These are phyloP conservation scores for Hevea brasiliensis DNA, from an alignment of 345 rosid genomes.

Conservation along the genomic window DNA sequence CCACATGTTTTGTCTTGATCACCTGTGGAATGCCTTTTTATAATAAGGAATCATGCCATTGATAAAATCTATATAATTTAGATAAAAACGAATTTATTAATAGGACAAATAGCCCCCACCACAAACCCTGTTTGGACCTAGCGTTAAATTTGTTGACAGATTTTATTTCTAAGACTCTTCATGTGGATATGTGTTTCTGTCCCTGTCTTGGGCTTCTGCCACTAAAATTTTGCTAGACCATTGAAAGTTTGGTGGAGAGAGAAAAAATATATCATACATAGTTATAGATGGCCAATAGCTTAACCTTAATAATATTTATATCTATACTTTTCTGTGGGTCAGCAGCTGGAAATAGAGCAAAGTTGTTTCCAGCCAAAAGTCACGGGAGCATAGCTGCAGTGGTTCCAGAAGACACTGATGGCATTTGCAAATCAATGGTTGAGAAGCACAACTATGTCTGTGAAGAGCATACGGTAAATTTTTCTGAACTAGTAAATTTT, in stretches of 20 bases:
- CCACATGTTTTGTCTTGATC: constrained; percentile 4
- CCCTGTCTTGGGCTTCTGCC: background rate
- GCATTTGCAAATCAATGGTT: constrained; percentile 19
- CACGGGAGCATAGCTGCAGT: background rate
- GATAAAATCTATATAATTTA: background rate
- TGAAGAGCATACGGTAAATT: constrained; percentile 17
- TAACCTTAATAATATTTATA: constrained; percentile 5
- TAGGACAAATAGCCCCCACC: background rate
- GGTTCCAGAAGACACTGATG: constrained; percentile 4
- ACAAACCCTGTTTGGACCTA: no score
- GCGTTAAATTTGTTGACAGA: no score
- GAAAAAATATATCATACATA: background rate
- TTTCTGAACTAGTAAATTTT: background rate
- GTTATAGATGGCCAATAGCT: constrained; percentile 10
- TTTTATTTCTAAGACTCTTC: no score
- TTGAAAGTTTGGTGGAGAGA: background rate
- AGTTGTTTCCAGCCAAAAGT: constrained; percentile 1
- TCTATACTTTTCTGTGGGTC: constrained; percentile 14
- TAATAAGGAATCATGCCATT: background rate
- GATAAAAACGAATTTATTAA: background rate
- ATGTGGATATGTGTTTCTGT: background rate
- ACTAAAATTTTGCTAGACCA: constrained; percentile 6
- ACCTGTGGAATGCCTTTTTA: background rate
- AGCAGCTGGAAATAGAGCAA: constrained; percentile 11
- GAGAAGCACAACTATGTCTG: constrained; percentile 16